A percentile compares a stretch with the other conserved stretches of the same genome.
Conservation (phyloP, 192 early-diverging fungal species). For the Mortierella claussenii region DNA sequence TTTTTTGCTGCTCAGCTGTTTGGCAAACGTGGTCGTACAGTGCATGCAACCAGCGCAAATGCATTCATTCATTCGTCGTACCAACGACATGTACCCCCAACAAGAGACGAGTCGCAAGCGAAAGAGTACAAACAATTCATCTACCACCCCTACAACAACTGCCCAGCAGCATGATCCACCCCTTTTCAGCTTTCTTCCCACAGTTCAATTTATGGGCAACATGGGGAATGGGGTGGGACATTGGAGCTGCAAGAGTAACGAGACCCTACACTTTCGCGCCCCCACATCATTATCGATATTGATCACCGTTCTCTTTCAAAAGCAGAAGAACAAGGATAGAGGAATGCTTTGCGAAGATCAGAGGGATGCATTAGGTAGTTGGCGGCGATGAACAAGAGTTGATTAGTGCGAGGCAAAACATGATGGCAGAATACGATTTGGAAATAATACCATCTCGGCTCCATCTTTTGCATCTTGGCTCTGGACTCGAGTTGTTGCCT, state of each 20-base stretch:
- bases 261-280: not conserved
- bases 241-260: not conserved
- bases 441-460: too few relatives aligned
- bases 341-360: too few relatives aligned
- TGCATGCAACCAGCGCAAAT: not conserved
- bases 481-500: too few relatives aligned
- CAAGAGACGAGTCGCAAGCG: not conserved
- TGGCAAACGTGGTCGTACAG: constrained; percentile 10
- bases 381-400: too few relatives aligned
- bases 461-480: too few relatives aligned
- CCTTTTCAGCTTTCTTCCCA: constrained; percentile 40
- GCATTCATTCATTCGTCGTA: not conserved
- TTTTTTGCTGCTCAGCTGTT: constrained; percentile 21
- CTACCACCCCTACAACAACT: too few relatives aligned
- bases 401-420: too few relatives aligned
- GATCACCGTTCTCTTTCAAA: not conserved
- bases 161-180: not conserved
- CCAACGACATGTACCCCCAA: constrained; percentile 17
- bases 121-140: not conserved
- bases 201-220: constrained; percentile 19
- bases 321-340: constrained; percentile 18
- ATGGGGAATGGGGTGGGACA: not conserved
- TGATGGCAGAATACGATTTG: too few relatives aligned
- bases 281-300: not conserved
- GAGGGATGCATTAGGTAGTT: too few relatives aligned